These are phyloP conservation scores for Marasmius tenuissimus DNA, from an alignment of 1,284 basidiomycete genomes.

Conservation along the genomic window DNA sequence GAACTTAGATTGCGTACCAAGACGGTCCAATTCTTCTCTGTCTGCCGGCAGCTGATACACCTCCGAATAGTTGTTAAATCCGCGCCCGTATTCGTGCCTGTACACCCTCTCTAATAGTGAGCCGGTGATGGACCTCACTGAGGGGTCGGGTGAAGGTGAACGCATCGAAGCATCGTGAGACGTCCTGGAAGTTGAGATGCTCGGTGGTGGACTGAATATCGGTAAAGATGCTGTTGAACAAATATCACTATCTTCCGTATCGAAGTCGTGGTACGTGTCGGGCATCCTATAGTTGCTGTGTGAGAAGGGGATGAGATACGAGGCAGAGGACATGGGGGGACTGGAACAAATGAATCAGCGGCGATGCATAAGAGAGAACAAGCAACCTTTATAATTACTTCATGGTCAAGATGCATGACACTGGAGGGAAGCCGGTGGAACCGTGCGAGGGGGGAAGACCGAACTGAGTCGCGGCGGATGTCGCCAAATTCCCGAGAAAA, in stretches of 20 bases:
- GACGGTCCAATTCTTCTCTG: slow-evolving; percentile 67
- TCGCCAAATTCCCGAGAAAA: slow-evolving; percentile 9
- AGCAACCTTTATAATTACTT: not conserved
- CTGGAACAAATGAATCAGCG: not conserved
- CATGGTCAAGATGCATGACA: slow-evolving; percentile 7
- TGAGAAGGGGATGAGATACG: slow-evolving; percentile 12
- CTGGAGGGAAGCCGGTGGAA: slow-evolving; percentile 11
- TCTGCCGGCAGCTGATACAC: slow-evolving; percentile 76
- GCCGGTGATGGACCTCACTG: slow-evolving; percentile 66
- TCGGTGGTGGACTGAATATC: slow-evolving; percentile 36
- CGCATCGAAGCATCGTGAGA: slow-evolving; percentile 55
- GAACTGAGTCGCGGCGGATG: slow-evolving; percentile 20
- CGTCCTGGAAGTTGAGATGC: slow-evolving; percentile 42
- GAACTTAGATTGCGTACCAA: slow-evolving; percentile 45
- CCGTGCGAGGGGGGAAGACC: slow-evolving; percentile 19
- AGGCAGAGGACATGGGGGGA: not conserved
- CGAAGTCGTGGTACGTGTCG: slow-evolving; percentile 27
- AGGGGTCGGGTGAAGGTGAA: slow-evolving; percentile 63
- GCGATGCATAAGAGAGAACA: not conserved
- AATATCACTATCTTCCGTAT: slow-evolving; percentile 34
- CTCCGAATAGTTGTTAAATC: slow-evolving; percentile 74
- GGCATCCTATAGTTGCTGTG: not conserved
- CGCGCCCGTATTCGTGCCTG: slow-evolving; percentile 66
- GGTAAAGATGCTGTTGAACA: slow-evolving; percentile 37
- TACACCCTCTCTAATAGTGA: slow-evolving; percentile 60